Evolutionary conservation across 1,284 basidiomycete species (phyloP).

Genomic region (Gomphus bonarii): DNA sequence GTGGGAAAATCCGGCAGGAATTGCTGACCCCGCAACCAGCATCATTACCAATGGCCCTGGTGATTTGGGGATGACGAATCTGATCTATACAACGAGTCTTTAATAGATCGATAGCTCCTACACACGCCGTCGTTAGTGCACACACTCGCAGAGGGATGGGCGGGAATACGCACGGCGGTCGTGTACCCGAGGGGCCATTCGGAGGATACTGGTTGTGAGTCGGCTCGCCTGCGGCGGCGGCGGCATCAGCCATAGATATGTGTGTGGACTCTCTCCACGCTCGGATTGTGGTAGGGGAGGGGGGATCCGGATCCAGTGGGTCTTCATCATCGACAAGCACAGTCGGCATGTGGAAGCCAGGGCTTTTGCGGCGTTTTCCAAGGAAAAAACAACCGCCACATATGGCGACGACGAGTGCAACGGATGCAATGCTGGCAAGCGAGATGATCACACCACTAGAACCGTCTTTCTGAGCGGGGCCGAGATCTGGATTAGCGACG

Average conservation of each 20-base stretch:
- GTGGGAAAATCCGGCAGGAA: neutral
- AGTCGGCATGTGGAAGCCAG: conserved; percentile 8
- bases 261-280: neutral
- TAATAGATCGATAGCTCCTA: conserved; percentile 3
- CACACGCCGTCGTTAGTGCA: neutral
- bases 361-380: neutral
- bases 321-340: conserved; percentile 3
- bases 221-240: neutral
- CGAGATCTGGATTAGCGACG: neutral
- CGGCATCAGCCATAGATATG: neutral
- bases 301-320: neutral
- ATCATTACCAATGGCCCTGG: neutral
- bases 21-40: neutral
- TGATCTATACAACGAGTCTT: neutral
- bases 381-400: conserved; percentile 6
- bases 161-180: neutral
- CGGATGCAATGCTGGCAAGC: neutral
- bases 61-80: neutral
- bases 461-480: neutral
- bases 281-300: neutral
- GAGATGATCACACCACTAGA: neutral
- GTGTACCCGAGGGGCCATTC: neutral
- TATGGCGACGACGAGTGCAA: neutral
- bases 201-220: neutral
- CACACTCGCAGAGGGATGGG: neutral